phyloP scores from a whole-genome alignment of 2,329 filamentous ascomycete genomes.

The Stachybotrys echinatus region DNA sequence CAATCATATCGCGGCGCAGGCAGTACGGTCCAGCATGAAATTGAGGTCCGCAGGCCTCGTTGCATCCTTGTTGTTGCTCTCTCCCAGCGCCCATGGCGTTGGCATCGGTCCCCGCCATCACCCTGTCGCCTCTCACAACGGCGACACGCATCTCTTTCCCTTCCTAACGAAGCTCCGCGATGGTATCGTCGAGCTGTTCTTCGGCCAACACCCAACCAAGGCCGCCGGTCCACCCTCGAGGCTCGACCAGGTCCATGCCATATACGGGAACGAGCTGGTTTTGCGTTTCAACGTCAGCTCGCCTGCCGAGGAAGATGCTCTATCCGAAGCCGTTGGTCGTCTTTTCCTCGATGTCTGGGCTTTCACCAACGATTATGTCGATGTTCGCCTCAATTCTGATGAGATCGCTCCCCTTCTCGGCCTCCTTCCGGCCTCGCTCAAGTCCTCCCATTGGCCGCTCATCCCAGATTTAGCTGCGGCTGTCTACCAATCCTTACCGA shows the following conservation, averaged over 20 bases:
- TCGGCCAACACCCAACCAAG: constrained; percentile 36
- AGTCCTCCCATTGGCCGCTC: constrained; percentile 65
- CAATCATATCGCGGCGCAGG: no score
- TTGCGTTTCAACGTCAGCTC: constrained; percentile 78
- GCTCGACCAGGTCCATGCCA: constrained; percentile 28
- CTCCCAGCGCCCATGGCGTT: constrained; percentile 19
- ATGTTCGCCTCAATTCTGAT: constrained; percentile 73
- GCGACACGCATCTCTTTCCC: constrained; percentile 32
- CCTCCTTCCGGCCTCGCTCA: constrained; percentile 70
- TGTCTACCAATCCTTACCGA: constrained; percentile 52
- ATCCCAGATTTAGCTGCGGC: constrained; percentile 76
- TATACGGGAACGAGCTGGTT: constrained; percentile 79
- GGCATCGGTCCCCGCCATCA: constrained; percentile 19
- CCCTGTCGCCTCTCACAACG: constrained; percentile 6
- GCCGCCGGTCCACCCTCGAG: constrained; percentile 14
- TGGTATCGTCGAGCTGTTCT: constrained; percentile 42
- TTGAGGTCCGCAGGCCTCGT: constrained; percentile 7
- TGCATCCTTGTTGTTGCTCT: constrained; percentile 16
- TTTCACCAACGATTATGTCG: constrained; percentile 73
- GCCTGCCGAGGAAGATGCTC: constrained; percentile 60
- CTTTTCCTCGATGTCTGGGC: constrained; percentile 91
- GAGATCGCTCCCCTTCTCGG: constrained; percentile 74
- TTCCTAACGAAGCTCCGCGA: constrained; percentile 47
- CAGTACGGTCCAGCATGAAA: constrained; percentile 15
- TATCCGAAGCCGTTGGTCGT: constrained; percentile 67